These are phyloP conservation scores for Lentinula edodes DNA, from an alignment of 768 basidiomycete species.

Conservation along the genomic window DNA sequence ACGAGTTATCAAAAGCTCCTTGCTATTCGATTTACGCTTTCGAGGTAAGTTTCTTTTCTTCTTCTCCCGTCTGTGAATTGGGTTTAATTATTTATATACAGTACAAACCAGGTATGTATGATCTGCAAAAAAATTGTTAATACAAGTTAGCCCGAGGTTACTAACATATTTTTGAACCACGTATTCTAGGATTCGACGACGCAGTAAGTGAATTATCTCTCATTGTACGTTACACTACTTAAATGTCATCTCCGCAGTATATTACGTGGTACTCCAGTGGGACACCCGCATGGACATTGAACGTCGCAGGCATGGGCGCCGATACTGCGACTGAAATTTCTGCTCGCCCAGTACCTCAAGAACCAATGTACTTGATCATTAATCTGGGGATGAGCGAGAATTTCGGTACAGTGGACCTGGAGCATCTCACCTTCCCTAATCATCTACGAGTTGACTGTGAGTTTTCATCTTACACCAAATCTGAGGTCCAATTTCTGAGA, in stretches of 20 bases:
- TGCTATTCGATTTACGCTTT: slow-evolving; percentile 80
- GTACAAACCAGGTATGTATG: slow-evolving; percentile 34
- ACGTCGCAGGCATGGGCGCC: slow-evolving; percentile 59
- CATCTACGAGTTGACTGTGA: slow-evolving; percentile 36
- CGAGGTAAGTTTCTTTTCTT: slow-evolving; percentile 36
- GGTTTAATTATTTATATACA: slow-evolving; percentile 9
- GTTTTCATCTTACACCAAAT: neutral
- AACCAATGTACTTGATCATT: slow-evolving; percentile 85
- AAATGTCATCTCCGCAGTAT: slow-evolving; percentile 39
- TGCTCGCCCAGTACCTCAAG: slow-evolving; percentile 65
- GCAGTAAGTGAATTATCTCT: slow-evolving; percentile 36
- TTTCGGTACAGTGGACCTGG: slow-evolving; percentile 70
- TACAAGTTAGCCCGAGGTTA: too few species aligned
- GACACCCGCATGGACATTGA: slow-evolving; percentile 69
- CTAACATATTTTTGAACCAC: slow-evolving; percentile 18
- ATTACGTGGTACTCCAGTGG: slow-evolving; percentile 80
- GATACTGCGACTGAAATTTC: slow-evolving; percentile 58
- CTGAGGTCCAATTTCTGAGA: neutral
- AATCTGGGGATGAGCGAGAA: slow-evolving; percentile 71
- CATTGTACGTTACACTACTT: neutral
- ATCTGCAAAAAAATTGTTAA: neutral
- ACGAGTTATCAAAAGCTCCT: slow-evolving; percentile 47
- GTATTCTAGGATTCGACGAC: slow-evolving; percentile 56
- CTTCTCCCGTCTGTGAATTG: neutral
- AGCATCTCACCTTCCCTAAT: slow-evolving; percentile 63